Percentiles rank a stretch among this genome's conserved stretches.
Evolutionary conservation across 2,329 filamentous ascomycete genomes (phyloP).

Genomic region (Moelleriella libera): DNA sequence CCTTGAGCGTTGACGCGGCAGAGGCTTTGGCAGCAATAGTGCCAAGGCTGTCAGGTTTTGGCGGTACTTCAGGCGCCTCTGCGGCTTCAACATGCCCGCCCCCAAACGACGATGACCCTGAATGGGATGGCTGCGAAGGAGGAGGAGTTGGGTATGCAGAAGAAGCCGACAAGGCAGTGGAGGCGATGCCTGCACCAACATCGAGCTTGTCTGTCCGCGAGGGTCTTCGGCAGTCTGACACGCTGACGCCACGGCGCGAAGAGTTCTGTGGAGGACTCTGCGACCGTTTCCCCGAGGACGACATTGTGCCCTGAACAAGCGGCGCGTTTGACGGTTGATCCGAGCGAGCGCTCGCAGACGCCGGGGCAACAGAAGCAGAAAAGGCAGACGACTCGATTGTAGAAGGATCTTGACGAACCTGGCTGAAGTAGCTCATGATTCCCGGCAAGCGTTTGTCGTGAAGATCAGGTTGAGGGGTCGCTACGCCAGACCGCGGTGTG

Average conservation of each 20-base stretch:
- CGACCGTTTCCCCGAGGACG: constrained; percentile 12
- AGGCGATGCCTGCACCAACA: constrained; percentile 9
- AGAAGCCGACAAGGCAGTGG: constrained; percentile 11
- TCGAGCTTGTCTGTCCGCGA: constrained; percentile 6
- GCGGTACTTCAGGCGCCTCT: constrained; percentile 6
- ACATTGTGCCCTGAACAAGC: constrained; percentile 13
- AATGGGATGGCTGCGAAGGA: constrained; percentile 31
- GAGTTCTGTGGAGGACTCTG: constrained; percentile 12
- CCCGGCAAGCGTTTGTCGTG: constrained; percentile 90
- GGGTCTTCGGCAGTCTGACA: constrained; percentile 4
- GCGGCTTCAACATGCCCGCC: constrained; percentile 11
- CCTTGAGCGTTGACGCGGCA: not conserved
- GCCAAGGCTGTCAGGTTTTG: not conserved
- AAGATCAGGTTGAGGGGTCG: constrained; percentile 85
- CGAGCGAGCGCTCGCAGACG: constrained; percentile 18
- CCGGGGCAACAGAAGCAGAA: constrained; percentile 21
- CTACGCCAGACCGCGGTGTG: constrained; percentile 79
- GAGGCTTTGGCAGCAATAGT: not conserved
- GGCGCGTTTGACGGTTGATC: constrained; percentile 9
- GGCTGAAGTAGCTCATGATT: constrained; percentile 95
- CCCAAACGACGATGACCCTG: constrained; percentile 15
- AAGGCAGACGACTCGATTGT: constrained; percentile 20
- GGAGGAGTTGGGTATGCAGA: constrained; percentile 43
- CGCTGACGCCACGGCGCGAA: constrained; percentile 11
- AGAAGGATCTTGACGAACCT: constrained; percentile 90